These are phyloP conservation scores for Ananas comosus DNA, from an alignment of 176 grass and related monocot species.

Conservation along the genomic window DNA sequence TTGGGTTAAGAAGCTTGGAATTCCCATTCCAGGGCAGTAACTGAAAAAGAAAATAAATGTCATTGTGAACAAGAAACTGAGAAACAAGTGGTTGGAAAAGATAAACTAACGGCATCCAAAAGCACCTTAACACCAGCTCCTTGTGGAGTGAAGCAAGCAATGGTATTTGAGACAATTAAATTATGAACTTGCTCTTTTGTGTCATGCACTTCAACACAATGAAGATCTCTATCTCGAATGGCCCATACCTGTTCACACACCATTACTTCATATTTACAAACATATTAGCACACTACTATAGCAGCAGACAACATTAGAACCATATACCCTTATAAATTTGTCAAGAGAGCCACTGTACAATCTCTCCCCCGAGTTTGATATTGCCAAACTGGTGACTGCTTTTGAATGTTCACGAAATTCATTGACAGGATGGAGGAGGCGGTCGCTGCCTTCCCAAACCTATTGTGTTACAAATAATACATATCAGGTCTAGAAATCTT, in stretches of 20 bases:
- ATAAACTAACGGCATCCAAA: neutral
- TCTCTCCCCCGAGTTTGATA: conserved; percentile 35
- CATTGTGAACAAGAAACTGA: neutral
- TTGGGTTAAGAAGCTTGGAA: conserved; percentile 39
- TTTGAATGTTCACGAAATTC: conserved; percentile 49
- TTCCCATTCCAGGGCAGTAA: conserved; percentile 39
- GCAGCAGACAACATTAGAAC: neutral
- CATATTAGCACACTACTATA: too few relatives aligned
- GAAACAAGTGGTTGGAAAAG: neutral
- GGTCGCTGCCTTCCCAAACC: conserved; percentile 56
- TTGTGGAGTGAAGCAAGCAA: conserved; percentile 54
- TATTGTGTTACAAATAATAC: neutral
- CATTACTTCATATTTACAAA: neutral
- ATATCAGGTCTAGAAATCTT: neutral
- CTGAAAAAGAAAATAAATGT: conserved; percentile 4
- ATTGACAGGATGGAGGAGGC: conserved; percentile 31
- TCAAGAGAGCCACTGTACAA: conserved; percentile 54
- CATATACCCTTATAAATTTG: conserved; percentile 42
- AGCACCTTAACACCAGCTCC: conserved; percentile 43
- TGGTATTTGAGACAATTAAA: conserved; percentile 27
- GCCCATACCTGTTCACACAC: conserved; percentile 38
- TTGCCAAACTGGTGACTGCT: conserved; percentile 42
- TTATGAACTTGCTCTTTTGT: conserved; percentile 38
- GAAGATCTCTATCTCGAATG: conserved; percentile 33
- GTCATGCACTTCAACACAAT: conserved; percentile 41